Conservation (phyloP, 1,284 basidiomycete species). For the Phellopilus nigrolimitatus region DNA sequence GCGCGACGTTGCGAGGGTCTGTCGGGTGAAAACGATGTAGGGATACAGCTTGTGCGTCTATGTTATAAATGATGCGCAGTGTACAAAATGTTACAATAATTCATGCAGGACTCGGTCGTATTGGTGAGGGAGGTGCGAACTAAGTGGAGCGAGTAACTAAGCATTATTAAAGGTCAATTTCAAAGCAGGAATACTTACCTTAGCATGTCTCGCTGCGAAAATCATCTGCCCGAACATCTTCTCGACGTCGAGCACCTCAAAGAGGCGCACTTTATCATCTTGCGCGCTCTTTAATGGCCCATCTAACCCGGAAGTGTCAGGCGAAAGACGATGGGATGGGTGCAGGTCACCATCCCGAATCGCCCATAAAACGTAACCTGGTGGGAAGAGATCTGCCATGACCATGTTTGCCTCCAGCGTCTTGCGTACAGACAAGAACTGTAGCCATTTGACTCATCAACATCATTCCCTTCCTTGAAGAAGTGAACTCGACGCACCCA, state of each 20-base stretch:
- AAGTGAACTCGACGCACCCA: constrained; percentile 47
- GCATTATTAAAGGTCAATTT: neutral
- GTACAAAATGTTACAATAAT: constrained; percentile 37
- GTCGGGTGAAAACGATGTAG: neutral
- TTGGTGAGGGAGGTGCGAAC: constrained; percentile 62
- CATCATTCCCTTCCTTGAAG: neutral
- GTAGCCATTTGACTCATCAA: neutral
- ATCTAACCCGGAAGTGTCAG: constrained; percentile 17
- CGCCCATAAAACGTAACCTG: constrained; percentile 76
- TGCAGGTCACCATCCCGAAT: constrained; percentile 64
- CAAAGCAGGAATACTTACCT: constrained; percentile 39
- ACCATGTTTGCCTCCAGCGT: constrained; percentile 85
- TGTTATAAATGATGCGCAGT: neutral
- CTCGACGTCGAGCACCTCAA: constrained; percentile 70
- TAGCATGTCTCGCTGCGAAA: constrained; percentile 77
- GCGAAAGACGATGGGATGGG: constrained; percentile 39
- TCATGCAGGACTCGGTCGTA: constrained; percentile 65
- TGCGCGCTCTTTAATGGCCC: constrained; percentile 17
- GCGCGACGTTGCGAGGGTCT: neutral
- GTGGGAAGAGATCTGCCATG: constrained; percentile 68
- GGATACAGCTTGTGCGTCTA: constrained; percentile 3
- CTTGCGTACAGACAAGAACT: constrained; percentile 77
- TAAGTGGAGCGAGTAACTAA: constrained; percentile 24
- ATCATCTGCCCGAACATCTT: constrained; percentile 77
- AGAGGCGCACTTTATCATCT: constrained; percentile 52